Evolutionary conservation across 495 filamentous ascomycete genomes (phyloP).

Genomic region (Trichoderma asperelloides): DNA sequence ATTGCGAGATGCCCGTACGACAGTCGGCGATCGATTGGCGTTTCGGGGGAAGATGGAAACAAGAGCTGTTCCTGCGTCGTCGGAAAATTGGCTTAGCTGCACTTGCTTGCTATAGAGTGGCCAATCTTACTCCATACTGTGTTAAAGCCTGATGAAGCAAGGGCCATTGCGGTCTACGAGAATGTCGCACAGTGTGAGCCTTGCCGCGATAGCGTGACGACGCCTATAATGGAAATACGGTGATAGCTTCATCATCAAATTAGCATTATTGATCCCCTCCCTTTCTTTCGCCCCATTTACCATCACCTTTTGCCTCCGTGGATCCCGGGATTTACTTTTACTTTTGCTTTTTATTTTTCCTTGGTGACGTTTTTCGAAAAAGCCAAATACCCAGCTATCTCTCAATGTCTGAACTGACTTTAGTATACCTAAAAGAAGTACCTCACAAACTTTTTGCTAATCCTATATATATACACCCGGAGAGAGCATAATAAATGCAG

Average conservation of each 20-base stretch:
- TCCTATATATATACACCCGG: background rate
- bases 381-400: background rate
- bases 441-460: background rate
- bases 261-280: too few relatives aligned
- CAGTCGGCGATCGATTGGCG: background rate
- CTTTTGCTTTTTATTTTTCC: too few relatives aligned
- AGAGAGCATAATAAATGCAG: background rate
- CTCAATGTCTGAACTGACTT: background rate
- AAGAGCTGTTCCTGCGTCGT: background rate
- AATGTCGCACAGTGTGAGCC: constrained; percentile 1
- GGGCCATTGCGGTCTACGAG: background rate
- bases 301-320: too few relatives aligned
- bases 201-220: background rate
- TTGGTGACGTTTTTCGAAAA: background rate
- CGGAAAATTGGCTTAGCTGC: background rate
- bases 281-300: too few relatives aligned
- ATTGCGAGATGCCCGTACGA: background rate
- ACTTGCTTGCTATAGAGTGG: background rate
- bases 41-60: background rate
- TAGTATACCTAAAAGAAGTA: background rate
- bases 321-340: too few relatives aligned
- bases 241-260: background rate
- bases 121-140: background rate
- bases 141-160: background rate
- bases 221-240: background rate